phyloP scores from a whole-genome alignment of 495 filamentous ascomycete species.

The Hyaloscypha bicolor region DNA sequence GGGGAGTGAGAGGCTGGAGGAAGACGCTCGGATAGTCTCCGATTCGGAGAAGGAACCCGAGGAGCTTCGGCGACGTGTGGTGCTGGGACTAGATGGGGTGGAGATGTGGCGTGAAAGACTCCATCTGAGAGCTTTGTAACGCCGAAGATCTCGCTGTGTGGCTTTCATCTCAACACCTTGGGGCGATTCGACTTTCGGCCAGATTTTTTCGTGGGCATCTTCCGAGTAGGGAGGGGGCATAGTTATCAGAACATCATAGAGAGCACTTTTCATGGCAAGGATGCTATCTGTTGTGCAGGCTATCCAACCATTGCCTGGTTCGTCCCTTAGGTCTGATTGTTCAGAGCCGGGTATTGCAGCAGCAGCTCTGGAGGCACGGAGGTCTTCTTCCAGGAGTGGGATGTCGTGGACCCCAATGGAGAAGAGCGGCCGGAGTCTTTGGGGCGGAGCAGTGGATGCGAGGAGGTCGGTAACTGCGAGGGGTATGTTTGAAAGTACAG shows the following conservation, averaged over 20 bases:
- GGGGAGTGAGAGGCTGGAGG: slow-evolving; percentile 45
- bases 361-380: slow-evolving; percentile 40
- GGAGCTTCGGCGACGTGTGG: slow-evolving; percentile 13
- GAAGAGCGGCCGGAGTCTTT: slow-evolving; percentile 83
- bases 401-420: slow-evolving; percentile 93
- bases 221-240: slow-evolving; percentile 68
- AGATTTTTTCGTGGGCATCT: slow-evolving; percentile 58
- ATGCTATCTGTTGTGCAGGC: slow-evolving; percentile 96
- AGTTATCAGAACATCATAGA: slow-evolving; percentile 87
- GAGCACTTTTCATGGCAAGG: slow-evolving; percentile 75
- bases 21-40: slow-evolving; percentile 34
- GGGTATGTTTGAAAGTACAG: slow-evolving; percentile 81
- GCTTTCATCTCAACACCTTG: slow-evolving; percentile 70
- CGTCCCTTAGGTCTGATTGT: slow-evolving; percentile 37
- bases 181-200: slow-evolving; percentile 73
- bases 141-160: slow-evolving; percentile 84
- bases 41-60: slow-evolving; percentile 1
- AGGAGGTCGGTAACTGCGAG: slow-evolving; percentile 65
- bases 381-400: slow-evolving; percentile 64
- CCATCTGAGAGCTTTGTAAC: slow-evolving; percentile 71
- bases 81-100: slow-evolving; percentile 22
- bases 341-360: slow-evolving; percentile 24
- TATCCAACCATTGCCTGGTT: slow-evolving; percentile 73
- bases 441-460: slow-evolving; percentile 56
- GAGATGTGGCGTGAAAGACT: slow-evolving; percentile 56